Evolutionary conservation across 2,329 filamentous ascomycete species (phyloP), one percentile per base, ranked within the genome.

Genomic region (Talaromyces sp.): DNA sequence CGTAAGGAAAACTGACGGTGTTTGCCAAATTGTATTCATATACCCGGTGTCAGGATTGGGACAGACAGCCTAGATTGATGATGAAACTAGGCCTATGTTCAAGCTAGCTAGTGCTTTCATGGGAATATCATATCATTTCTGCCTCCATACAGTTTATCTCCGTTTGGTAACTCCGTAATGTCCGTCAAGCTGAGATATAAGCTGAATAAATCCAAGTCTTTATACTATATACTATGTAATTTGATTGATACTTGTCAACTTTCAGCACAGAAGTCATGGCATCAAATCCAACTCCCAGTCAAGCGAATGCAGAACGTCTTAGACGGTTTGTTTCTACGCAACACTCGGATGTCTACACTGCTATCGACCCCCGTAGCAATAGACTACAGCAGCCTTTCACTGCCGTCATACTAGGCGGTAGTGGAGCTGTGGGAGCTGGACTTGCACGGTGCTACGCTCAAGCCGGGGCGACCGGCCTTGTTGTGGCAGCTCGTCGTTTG

Each of bases 391-490:
- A 55, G 2, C 61, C 64, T 1, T 74, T 68, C 58, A 63, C 67
- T 15, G 70, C 70, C 31, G 70, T 68, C 56, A 66, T 75, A 21
- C 62, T 75, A n/a, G 73, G 73, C 10, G 72, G 71, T 6, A 68
- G 67, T 31, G 63, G 69, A 25, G 71, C 71, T 17, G 72, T 74
- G 15, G 73, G 72, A 10, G 65, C 70, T 6, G 67, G 67, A 7
- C 65, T 74, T 28, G 71, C 71, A 13, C 60, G 63, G 25, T 59
- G 67, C 28, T 75, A 72, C 62, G 70, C 70, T 10, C 62, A 64
- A 58, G 72, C 73, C 22, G 66, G 67, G 19, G 67, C 68, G 35
- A 63, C 66, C 3, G 66, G 64, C 8, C 63, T 75, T 39, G 62
- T 75, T n/a, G 64, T 75, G 39, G 67, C 69, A 28, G 68, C 72